Evolutionary conservation across 495 filamentous ascomycete species (phyloP), one percentile per base, ranked within the genome.

Genomic region (Lophiostoma macrostomum): DNA sequence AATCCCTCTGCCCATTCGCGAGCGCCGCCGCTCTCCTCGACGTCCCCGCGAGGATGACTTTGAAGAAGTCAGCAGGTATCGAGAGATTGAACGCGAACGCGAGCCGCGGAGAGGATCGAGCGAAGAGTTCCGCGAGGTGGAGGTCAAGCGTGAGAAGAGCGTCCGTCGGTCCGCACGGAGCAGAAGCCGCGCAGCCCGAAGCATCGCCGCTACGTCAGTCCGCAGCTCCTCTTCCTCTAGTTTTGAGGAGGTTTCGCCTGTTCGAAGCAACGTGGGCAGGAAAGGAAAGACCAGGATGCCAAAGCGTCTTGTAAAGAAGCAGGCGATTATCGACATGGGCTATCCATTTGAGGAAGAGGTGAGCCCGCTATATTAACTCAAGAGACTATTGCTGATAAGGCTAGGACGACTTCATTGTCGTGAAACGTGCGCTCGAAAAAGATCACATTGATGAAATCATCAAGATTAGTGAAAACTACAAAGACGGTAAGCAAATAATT

Each of bases 331-430:
- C 53, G 86, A 93, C 38, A 72, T 91, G 20, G 86, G 88, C 8
- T 95, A 94, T 73, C 88, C 90, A 1, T 95, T 82, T 64, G 76
- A 86, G 39, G 87, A 93, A 74, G 90, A 95, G 73, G 88, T 91
- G 71, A 36, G 76, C 66, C 8, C 72, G n/a, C 22, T 30, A n/a
- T 23, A 19, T 14, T 37, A 31, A 19, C 3, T 36, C n/a, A n/a
- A n/a, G n/a, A 8, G 12, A 48, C 35, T n/a, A 48, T 1, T 20
- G 25, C 42, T 55, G 28, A 55, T 31, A 32, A 44, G 7, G n/a
- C 12, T 53, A 94, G 87, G 88, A 83, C 31, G 82, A 86, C 40
- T 80, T 80, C 41, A 79, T 91, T 63, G 77, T 95, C 52, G 83
- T 96, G 14, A 80, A 82, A 60, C 81, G 84, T 56, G 90, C 90